Evolutionary conservation across 208 protist genomes (phyloP).

Genomic region (Zelonia costaricensis): DNA sequence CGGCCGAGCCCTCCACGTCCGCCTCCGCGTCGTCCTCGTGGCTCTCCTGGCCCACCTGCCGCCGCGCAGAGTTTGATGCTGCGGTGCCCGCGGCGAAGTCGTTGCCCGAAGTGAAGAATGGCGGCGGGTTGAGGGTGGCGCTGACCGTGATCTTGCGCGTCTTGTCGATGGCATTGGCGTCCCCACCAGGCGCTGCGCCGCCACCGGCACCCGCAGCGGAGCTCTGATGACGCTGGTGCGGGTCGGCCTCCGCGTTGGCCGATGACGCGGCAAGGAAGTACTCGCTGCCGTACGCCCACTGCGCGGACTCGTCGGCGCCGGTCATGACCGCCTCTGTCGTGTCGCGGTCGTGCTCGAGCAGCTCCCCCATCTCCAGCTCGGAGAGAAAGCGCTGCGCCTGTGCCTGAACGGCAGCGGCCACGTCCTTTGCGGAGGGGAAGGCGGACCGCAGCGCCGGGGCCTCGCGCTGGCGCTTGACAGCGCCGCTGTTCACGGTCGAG

Average conservation of each 20-base stretch:
- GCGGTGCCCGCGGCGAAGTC: slow-evolving; percentile 54
- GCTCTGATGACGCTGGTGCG: background rate
- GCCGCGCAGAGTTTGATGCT: background rate
- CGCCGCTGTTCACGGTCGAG: background rate
- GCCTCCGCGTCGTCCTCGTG: slow-evolving; percentile 11
- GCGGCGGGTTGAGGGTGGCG: slow-evolving; percentile 35
- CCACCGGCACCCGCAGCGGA: background rate
- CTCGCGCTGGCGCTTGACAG: slow-evolving; percentile 11
- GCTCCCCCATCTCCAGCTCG: slow-evolving; percentile 35
- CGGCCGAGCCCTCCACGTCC: background rate
- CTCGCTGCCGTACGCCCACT: slow-evolving; percentile 61
- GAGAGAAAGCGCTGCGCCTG: slow-evolving; percentile 22
- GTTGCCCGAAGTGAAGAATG: slow-evolving; percentile 63
- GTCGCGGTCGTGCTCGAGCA: slow-evolving; percentile 51
- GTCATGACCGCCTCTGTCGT: slow-evolving; percentile 52
- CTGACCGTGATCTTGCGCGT: slow-evolving; percentile 27
- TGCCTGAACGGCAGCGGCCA: slow-evolving; percentile 6
- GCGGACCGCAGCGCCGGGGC: background rate
- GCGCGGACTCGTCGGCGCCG: slow-evolving; percentile 45
- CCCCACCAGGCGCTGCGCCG: background rate
- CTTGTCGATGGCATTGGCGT: slow-evolving; percentile 11
- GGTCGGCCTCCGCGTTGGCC: background rate
- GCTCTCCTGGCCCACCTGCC: background rate
- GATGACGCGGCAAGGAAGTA: slow-evolving; percentile 62
- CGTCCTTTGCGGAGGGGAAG: background rate